Conservation (phyloP, 129 eudicot genomes). For the Flaveria brownii region DNA sequence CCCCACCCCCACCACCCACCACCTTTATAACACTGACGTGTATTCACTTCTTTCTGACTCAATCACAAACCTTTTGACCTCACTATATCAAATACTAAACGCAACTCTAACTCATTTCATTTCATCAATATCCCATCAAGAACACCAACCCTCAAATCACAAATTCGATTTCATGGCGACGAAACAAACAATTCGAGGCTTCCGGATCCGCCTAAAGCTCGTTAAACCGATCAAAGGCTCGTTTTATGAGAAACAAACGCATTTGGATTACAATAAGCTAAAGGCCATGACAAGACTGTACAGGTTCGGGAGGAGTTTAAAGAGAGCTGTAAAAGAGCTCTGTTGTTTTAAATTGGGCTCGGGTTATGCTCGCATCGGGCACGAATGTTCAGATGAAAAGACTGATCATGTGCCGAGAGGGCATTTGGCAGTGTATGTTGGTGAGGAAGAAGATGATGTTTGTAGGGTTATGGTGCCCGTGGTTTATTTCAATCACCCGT, state of each 20-base stretch:
- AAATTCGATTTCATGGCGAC: conserved; percentile 19
- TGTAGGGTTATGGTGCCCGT: conserved; percentile 78
- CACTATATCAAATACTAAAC: background rate
- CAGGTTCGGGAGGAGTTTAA: conserved; percentile 45
- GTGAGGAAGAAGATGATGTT: conserved; percentile 57
- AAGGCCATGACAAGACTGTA: conserved; percentile 44
- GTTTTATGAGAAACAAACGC: conserved; percentile 18
- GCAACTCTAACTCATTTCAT: background rate
- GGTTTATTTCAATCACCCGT: conserved; percentile 71
- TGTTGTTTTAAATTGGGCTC: conserved; percentile 29
- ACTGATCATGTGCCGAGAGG: conserved; percentile 58
- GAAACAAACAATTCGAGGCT: conserved; percentile 47
- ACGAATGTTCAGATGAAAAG: conserved; percentile 18
- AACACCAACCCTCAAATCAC: conserved; percentile 6
- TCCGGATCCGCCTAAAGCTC: conserved; percentile 53
- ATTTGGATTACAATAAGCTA: conserved; percentile 32
- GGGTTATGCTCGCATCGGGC: conserved; percentile 50
- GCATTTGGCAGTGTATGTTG: conserved; percentile 80
- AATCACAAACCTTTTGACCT: conserved; percentile 36
- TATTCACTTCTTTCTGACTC: conserved; percentile 41
- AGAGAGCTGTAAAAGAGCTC: conserved; percentile 36
- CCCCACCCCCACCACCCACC: conserved; percentile 19
- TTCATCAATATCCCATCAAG: background rate
- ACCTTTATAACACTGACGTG: conserved; percentile 31
- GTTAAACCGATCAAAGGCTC: conserved; percentile 52